phyloP scores from a whole-genome alignment of 75 land plant species.

The Selaginella tamariscina region DNA sequence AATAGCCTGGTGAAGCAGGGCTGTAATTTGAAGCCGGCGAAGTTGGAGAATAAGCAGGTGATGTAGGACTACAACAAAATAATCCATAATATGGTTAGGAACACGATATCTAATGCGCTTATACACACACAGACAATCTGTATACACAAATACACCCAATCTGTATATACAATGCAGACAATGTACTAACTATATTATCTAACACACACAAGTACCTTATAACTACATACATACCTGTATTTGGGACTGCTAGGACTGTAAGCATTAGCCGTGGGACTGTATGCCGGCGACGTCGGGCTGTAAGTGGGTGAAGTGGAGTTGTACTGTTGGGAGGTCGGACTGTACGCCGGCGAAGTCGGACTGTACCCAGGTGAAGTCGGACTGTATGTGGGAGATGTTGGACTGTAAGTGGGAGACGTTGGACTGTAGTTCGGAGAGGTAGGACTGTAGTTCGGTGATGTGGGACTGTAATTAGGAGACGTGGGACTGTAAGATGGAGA shows the following conservation, averaged over 20 bases:
- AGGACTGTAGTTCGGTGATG: slow-evolving; percentile 36
- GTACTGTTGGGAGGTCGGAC: slow-evolving; percentile 73
- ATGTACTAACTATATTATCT: no score
- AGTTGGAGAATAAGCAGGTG: slow-evolving; percentile 78
- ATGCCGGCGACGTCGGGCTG: slow-evolving; percentile 68
- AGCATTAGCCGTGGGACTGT: slow-evolving; percentile 62
- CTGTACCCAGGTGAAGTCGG: slow-evolving; percentile 86
- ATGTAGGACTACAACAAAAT: slow-evolving; percentile 32
- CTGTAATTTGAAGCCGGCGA: slow-evolving; percentile 91
- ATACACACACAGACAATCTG: no score
- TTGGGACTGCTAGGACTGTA: slow-evolving; percentile 67
- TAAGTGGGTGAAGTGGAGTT: slow-evolving; percentile 77
- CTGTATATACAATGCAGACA: no score
- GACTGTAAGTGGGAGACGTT: slow-evolving; percentile 71
- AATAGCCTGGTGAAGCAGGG: slow-evolving; percentile 30
- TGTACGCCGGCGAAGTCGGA: slow-evolving; percentile 82
- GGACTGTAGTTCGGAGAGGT: slow-evolving; percentile 50
- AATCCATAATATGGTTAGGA: no score
- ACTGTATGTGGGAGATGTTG: slow-evolving; percentile 72
- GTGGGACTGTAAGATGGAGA: slow-evolving; percentile 85
- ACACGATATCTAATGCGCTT: no score
- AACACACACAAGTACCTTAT: no score
- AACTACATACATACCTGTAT: slow-evolving; percentile 33
- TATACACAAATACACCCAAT: no score
- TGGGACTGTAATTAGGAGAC: slow-evolving; percentile 66